Percentiles rank a stretch among this genome's conserved stretches.
Conservation (phyloP, 306 rosid genomes). For the Medicago lupulina region DNA sequence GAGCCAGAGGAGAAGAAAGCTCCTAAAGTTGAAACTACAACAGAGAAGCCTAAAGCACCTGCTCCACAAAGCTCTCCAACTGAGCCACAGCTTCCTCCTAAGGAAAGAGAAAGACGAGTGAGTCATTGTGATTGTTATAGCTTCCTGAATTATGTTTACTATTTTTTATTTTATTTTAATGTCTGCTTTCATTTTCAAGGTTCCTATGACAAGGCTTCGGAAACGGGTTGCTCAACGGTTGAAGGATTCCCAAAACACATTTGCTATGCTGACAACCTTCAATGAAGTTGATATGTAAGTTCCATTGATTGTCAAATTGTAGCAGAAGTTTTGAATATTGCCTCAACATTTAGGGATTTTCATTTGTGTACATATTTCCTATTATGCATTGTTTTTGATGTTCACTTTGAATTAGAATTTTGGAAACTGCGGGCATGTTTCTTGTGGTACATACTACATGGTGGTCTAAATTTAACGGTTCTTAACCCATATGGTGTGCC, state of each 20-base stretch:
- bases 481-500: no score
- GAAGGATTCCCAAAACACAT: conserved; percentile 91
- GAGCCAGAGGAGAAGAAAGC: conserved; percentile 54
- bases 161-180: conserved; percentile 26
- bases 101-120: conserved; percentile 84
- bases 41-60: conserved; percentile 57
- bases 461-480: no score
- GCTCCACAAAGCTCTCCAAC: conserved; percentile 60
- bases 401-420: conserved; percentile 25
- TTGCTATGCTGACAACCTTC: conserved; percentile 84
- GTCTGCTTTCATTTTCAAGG: conserved; percentile 50
- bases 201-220: conserved; percentile 86
- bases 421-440: conserved; percentile 8
- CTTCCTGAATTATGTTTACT: conserved; percentile 27
- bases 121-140: conserved; percentile 36
- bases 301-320: conserved; percentile 10
- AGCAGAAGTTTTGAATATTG: conserved; percentile 12
- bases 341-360: conserved; percentile 12
- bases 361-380: background rate
- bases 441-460: background rate
- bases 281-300: conserved; percentile 90
- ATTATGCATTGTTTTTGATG: conserved; percentile 4
- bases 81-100: conserved; percentile 87
- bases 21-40: conserved; percentile 58
- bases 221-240: conserved; percentile 72